These are phyloP conservation scores for Ophiostoma ips DNA, from an alignment of 2,329 filamentous ascomycete genomes.

Conservation along the genomic window DNA sequence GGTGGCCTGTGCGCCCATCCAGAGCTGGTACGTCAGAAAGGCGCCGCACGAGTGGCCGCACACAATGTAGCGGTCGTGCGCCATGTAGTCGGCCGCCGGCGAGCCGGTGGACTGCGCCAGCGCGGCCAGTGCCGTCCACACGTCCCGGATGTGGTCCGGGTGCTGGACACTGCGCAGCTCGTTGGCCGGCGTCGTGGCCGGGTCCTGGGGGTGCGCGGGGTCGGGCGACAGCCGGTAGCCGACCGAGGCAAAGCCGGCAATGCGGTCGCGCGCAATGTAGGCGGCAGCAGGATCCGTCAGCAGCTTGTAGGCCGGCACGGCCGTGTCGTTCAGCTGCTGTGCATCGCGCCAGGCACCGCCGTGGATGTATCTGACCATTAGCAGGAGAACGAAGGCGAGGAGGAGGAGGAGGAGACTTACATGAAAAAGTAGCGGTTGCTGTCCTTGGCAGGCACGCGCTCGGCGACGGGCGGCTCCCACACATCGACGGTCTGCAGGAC, in stretches of 20 bases:
- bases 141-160: conserved; percentile 47
- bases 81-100: conserved; percentile 9
- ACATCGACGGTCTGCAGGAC: conserved; percentile 33
- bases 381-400: not conserved
- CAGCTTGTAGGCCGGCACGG: conserved; percentile 23
- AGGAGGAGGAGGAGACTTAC: conserved; percentile 16
- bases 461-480: conserved; percentile 23
- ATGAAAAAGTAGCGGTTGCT: conserved; percentile 22
- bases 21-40: conserved; percentile 47
- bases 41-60: conserved; percentile 51
- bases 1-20: conserved; percentile 24
- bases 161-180: conserved; percentile 33
- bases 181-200: conserved; percentile 20
- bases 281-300: conserved; percentile 9
- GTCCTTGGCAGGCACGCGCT: conserved; percentile 8
- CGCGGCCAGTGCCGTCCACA: conserved; percentile 35
- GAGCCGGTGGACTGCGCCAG: conserved; percentile 28
- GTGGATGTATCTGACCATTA: conserved; percentile 34
- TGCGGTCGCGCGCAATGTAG: conserved; percentile 29
- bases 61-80: conserved; percentile 34
- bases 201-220: conserved; percentile 32
- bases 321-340: conserved; percentile 30
- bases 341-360: conserved; percentile 53
- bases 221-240: conserved; percentile 49
- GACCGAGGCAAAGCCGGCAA: conserved; percentile 50